These are phyloP conservation scores for Myxozyma monticola DNA, from an alignment of 805 yeast genomes.

Conservation along the genomic window DNA sequence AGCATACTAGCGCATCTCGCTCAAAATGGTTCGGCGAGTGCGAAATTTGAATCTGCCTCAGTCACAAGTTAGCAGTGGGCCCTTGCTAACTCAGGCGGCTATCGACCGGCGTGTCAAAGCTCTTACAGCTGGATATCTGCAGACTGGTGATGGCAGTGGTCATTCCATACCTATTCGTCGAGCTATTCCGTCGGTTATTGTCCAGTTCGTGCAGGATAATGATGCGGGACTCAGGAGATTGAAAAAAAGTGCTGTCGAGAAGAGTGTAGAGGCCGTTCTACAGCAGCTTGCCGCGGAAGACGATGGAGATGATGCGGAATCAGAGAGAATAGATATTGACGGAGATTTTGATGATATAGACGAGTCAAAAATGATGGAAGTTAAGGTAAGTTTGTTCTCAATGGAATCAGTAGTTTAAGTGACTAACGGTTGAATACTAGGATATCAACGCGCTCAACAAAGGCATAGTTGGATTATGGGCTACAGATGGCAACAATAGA, in stretches of 20 bases:
- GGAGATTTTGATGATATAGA: conserved; percentile 45
- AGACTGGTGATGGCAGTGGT: neutral
- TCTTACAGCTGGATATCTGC: conserved; percentile 35
- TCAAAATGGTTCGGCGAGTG: conserved; percentile 19
- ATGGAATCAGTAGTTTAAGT: neutral
- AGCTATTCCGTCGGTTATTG: conserved; percentile 21
- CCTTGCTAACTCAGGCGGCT: conserved; percentile 14
- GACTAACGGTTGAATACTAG: neutral
- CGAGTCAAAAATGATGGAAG: conserved; percentile 61
- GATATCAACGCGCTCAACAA: conserved; percentile 74
- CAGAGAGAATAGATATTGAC: conserved; percentile 26
- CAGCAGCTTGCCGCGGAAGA: conserved; percentile 17
- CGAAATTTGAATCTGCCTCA: conserved; percentile 13
- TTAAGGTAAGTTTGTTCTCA: conserved; percentile 36
- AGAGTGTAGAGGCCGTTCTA: conserved; percentile 56
- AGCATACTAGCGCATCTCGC: too few relatives aligned
- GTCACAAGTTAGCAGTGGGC: conserved; percentile 3
- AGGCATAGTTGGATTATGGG: conserved; percentile 73
- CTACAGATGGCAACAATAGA: conserved; percentile 33
- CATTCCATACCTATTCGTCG: conserved; percentile 6
- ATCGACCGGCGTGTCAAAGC: conserved; percentile 32
- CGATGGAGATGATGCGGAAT: conserved; percentile 36
- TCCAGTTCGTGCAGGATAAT: conserved; percentile 47
- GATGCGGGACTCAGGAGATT: conserved; percentile 69
- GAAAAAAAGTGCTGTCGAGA: conserved; percentile 63